Percentiles rank a stretch among this genome's conserved stretches.
Conservation (phyloP, 306 rosid genomes). For the Dicorynia guianensis region DNA sequence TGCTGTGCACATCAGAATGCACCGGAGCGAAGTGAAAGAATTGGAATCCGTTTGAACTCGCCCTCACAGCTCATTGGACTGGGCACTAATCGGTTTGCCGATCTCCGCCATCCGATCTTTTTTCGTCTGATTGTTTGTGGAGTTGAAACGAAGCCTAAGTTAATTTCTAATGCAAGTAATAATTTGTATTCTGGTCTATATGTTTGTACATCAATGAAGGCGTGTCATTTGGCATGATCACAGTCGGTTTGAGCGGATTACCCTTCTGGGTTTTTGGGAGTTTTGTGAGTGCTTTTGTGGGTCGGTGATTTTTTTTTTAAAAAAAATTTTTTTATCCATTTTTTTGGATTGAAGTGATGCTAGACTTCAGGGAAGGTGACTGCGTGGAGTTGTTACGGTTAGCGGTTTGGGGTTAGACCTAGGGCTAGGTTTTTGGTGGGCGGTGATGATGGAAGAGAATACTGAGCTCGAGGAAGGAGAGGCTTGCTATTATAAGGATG, state of each 20-base stretch:
- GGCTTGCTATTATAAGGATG: conserved; percentile 64
- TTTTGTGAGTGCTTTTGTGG: conserved; percentile 47
- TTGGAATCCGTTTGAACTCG: conserved; percentile 59
- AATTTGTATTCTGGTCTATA: conserved; percentile 47
- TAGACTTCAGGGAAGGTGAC: conserved; percentile 75
- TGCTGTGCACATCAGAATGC: conserved; percentile 37
- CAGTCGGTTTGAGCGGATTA: conserved; percentile 41
- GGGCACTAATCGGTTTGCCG: conserved; percentile 48
- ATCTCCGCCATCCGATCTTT: conserved; percentile 44
- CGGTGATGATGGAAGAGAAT: conserved; percentile 55
- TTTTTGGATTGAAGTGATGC: conserved; percentile 59
- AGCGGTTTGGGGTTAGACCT: conserved; percentile 53
- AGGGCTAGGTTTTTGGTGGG: conserved; percentile 47
- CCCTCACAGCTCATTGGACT: conserved; percentile 49
- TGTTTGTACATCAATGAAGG: conserved; percentile 49
- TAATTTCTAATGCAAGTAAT: conserved; percentile 39
- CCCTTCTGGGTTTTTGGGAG: conserved; percentile 54
- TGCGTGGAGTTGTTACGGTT: conserved; percentile 51
- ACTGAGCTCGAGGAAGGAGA: conserved; percentile 83
- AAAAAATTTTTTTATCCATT: too few relatives aligned
- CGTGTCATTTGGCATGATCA: conserved; percentile 41
- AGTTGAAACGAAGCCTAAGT: conserved; percentile 25
- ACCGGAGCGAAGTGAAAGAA: conserved; percentile 41
- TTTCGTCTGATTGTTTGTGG: conserved; percentile 38
- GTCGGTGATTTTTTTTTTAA: conserved; percentile 42